A percentile compares a stretch with the other conserved stretches of the same genome.
Conservation (phyloP, 169 alveolate species). For the Besnoitia besnoiti region DNA sequence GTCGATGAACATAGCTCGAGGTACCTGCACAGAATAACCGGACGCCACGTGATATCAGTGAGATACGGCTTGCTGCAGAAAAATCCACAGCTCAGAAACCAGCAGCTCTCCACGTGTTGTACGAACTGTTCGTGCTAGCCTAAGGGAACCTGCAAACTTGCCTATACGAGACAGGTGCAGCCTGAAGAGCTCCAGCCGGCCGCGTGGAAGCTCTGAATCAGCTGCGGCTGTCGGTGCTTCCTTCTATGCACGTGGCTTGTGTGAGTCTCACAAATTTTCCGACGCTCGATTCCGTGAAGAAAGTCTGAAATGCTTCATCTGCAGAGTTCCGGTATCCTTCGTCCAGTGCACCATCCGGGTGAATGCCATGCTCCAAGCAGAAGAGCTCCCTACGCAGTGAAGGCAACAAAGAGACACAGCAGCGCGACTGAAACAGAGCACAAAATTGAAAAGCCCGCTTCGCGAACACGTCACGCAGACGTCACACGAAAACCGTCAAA, state of each 20-base stretch:
- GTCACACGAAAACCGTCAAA: too few species aligned
- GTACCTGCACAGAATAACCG: too few species aligned
- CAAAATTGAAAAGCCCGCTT: too few species aligned
- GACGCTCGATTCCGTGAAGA: slow-evolving; percentile 98
- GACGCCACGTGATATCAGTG: too few species aligned
- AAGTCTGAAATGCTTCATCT: slow-evolving; percentile 98
- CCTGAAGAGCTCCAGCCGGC: background rate
- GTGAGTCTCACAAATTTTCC: slow-evolving; percentile 92
- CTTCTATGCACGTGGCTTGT: background rate
- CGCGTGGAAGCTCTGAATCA: background rate
- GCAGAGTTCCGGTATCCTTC: slow-evolving; percentile 93
- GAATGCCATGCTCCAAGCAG: slow-evolving; percentile 98
- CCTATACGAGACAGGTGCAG: too few species aligned
- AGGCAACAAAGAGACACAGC: slow-evolving; percentile 56
- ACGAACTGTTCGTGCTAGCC: too few species aligned
- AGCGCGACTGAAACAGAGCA: too few species aligned
- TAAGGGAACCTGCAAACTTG: too few species aligned
- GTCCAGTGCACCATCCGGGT: slow-evolving; percentile 99
- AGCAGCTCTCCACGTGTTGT: too few species aligned
- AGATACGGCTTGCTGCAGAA: too few species aligned
- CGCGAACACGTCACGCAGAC: too few species aligned
- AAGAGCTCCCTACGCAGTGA: slow-evolving; percentile 96
- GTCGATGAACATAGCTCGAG: slow-evolving; percentile 96
- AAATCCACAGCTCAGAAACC: too few species aligned
- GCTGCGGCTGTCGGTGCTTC: background rate